These are phyloP conservation scores for Carex parvula DNA, from an alignment of 176 grass and related monocot genomes.

Conservation along the genomic window DNA sequence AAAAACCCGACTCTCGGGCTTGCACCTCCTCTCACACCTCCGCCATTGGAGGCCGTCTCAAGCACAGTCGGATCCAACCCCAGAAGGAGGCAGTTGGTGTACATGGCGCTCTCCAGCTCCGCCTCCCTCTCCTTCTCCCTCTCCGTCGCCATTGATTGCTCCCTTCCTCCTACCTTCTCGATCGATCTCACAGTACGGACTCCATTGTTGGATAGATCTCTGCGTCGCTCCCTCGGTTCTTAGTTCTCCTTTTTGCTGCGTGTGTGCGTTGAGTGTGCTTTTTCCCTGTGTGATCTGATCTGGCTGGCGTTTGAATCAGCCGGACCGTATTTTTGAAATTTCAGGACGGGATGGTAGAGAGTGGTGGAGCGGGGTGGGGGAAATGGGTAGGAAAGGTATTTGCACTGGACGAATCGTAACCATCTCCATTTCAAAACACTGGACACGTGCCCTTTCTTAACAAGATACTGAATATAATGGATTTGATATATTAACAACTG, in stretches of 20 bases:
- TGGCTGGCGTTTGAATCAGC: not conserved
- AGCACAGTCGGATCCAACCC: constrained; percentile 90
- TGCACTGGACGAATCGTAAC: constrained; percentile 17
- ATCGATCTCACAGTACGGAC: constrained; percentile 22
- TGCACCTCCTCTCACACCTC: constrained; percentile 21
- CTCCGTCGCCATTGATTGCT: constrained; percentile 74
- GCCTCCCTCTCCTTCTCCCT: constrained; percentile 98
- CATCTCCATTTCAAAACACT: not conserved
- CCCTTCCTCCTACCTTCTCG: constrained; percentile 5
- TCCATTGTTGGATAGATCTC: constrained; percentile 11
- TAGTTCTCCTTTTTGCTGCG: not conserved
- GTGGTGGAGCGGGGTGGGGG: not conserved
- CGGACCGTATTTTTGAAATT: constrained; percentile 25
- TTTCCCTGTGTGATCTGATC: constrained; percentile 19
- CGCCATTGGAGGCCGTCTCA: constrained; percentile 32
- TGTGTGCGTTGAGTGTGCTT: not conserved
- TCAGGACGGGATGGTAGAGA: constrained; percentile 1
- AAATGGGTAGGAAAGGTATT: constrained; percentile 20
- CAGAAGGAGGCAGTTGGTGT: constrained; percentile 96
- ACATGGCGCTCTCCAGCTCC: constrained; percentile 99
- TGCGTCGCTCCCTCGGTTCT: not conserved
- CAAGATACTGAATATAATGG: no score
- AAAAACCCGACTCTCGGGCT: constrained; percentile 65
- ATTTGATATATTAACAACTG: no score
- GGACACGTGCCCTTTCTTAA: not conserved